phyloP scores from a whole-genome alignment of 495 filamentous ascomycete genomes.

The Tuber microsphaerosporum region DNA sequence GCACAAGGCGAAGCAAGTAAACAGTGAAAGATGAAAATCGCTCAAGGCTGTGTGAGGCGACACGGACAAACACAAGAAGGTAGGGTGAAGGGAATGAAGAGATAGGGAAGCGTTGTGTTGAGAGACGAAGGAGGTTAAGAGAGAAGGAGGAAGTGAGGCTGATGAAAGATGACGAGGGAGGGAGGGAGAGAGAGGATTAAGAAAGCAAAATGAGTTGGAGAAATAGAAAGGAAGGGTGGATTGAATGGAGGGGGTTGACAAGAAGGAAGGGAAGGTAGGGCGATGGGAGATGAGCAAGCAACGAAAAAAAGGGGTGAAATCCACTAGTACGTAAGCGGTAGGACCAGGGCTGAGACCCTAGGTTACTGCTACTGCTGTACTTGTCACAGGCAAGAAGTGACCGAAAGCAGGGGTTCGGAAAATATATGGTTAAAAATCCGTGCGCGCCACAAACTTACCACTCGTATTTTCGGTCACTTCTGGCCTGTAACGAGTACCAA shows the following conservation, averaged over 20 bases:
- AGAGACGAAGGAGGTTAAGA: slow-evolving; percentile 20
- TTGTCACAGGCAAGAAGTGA: no score
- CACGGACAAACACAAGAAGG: slow-evolving; percentile 16
- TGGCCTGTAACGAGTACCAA: no score
- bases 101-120: slow-evolving; percentile 38
- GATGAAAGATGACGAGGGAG: slow-evolving; percentile 41
- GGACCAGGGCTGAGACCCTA: slow-evolving; percentile 3
- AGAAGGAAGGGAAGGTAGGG: slow-evolving; percentile 26
- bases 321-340: slow-evolving; percentile 2
- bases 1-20: slow-evolving; percentile 9
- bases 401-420: no score
- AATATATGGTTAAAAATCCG: no score
- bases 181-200: slow-evolving; percentile 23
- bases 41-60: slow-evolving; percentile 26
- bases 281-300: slow-evolving; percentile 40
- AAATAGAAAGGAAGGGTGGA: slow-evolving; percentile 28
- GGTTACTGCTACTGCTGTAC: background rate
- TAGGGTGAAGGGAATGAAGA: slow-evolving; percentile 25
- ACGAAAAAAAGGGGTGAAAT: slow-evolving; percentile 14
- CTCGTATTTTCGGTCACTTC: no score
- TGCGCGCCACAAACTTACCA: no score
- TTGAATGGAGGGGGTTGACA: slow-evolving; percentile 32
- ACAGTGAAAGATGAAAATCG: slow-evolving; percentile 43
- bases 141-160: slow-evolving; percentile 29
- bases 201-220: slow-evolving; percentile 14